Evolutionary conservation across 116 monocot genomes (phyloP), one percentile per base, ranked within the genome.

Genomic region (Zostera marina): DNA sequence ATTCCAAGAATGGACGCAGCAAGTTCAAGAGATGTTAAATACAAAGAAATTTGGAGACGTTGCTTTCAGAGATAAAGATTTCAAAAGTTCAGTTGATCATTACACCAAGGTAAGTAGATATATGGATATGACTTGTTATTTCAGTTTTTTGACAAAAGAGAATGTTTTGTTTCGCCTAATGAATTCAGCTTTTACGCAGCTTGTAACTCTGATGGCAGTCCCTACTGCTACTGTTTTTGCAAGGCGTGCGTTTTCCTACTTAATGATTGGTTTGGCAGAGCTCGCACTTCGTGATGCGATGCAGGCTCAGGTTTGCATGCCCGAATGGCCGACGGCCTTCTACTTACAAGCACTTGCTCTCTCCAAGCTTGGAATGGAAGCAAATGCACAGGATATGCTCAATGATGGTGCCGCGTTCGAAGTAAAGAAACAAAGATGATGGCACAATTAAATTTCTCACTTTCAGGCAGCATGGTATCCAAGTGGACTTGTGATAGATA

Each of bases 1-100:
- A 51, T 98, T 98, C 76, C 96, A 98, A 82, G 96, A 98, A 72
- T 98, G 96, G 96, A 98, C 96, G 20, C 96, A 98, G 60, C 96
- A 89, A 78, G 90, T 98, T 71, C 89, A 90, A 69, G 96, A 98
- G 63, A 86, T 98, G 86, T 52, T 98, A 66, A 90, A 89, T 60
- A 90, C 96, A 25, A 98, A 90, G 68, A 89, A 85, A 56, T 83
- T 78, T 72, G 90, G 96, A 40, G 96, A 98, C 53, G 82, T 86
- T 73, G 96, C 96, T 65, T 98, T 98, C 62, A 72, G 90, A 65
- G 96, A 98, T 40, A 98, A 98, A 58, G 85, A 98, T 76, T 98
- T 98, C 54, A 90, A 98, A 66, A 79, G 68, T 74, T 89, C 96
- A 13, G 90, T 98, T 56, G 96, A 89, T 20, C 85, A 83, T 60